Evolutionary conservation across 306 rosid genomes (phyloP).

Genomic region (Glycine soja): DNA sequence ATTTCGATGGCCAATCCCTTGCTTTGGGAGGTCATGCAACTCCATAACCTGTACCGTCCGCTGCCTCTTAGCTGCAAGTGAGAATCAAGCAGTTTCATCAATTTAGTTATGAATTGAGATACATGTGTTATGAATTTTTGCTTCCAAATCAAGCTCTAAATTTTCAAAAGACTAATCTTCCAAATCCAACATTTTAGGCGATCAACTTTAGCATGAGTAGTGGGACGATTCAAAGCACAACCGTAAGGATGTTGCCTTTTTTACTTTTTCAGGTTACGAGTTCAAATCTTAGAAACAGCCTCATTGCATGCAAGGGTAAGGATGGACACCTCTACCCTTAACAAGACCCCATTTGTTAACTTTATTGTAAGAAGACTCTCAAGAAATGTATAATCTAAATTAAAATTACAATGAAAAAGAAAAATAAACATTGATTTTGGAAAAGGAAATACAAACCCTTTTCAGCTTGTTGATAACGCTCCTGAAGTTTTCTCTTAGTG

Average conservation of each 20-base stretch:
- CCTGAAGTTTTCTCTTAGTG: slow-evolving; percentile 82
- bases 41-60: slow-evolving; percentile 87
- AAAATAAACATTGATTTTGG: neutral
- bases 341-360: neutral
- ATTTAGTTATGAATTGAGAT: slow-evolving; percentile 8
- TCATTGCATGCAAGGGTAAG: neutral
- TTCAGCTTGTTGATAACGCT: slow-evolving; percentile 88
- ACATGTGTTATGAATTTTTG: neutral
- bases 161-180: neutral
- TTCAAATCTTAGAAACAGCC: neutral
- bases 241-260: neutral
- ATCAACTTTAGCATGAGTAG: neutral
- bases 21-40: slow-evolving; percentile 84
- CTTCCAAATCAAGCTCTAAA: neutral
- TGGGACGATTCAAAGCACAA: neutral
- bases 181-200: slow-evolving; percentile 6
- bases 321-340: neutral
- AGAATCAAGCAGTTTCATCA: slow-evolving; percentile 30
- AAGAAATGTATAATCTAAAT: neutral
- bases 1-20: slow-evolving; percentile 61
- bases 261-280: neutral
- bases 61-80: slow-evolving; percentile 77
- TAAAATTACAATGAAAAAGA: neutral
- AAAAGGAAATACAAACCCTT: slow-evolving; percentile 58
- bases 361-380: neutral